Evolutionary conservation across 2,329 filamentous ascomycete species (phyloP), one percentile per base, ranked within the genome.

Genomic region (Paecilomyces variotii): DNA sequence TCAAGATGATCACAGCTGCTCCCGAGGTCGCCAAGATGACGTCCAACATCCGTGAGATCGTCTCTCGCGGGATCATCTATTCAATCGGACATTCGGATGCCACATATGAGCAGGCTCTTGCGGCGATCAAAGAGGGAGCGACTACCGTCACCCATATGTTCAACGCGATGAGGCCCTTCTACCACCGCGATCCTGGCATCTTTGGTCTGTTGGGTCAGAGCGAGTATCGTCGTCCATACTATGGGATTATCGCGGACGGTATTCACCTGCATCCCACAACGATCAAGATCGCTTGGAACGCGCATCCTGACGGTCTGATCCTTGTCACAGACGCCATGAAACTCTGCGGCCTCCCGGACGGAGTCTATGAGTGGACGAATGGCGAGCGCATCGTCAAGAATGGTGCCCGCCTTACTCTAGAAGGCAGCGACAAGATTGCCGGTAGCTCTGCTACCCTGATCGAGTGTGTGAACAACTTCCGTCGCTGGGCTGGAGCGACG

Each of bases 321-420:
- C 83, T 97, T 4, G 91, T 97, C 52, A 96, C 92, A 0, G 92
- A 97, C 73, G 91, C 91, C 4, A 96, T 96, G 90, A 87, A 90
- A 64, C 82, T 96, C 14, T 87, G 90, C 24, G 92, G 92, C 0
- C 79, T 95, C 57, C 88, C 89, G 0, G 91, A 96, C 67, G 92
- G 92, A 2, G 81, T 84, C 1, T 96, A 96, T 70, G 84, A 87
- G 62, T 96, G 91, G 90, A 92, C 86, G 4, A 96, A 96, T 59
- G 82, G 83, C 49, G 82, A 84, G 57, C 75, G 80, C 24, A 84
- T 85, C 60, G 67, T 78, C 39, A 79, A 79, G 76, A 84, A 82
- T 55, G 91, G 91, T 0, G 78, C 85, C 0, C 81, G 87, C 57
- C 75, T 97, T 35, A 86, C 89, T 2, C 79, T 95, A 0, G 88